Evolutionary conservation across 345 rosid species (phyloP), one percentile per base, ranked within the genome.

Genomic region (Eucalyptus erythrocorys): DNA sequence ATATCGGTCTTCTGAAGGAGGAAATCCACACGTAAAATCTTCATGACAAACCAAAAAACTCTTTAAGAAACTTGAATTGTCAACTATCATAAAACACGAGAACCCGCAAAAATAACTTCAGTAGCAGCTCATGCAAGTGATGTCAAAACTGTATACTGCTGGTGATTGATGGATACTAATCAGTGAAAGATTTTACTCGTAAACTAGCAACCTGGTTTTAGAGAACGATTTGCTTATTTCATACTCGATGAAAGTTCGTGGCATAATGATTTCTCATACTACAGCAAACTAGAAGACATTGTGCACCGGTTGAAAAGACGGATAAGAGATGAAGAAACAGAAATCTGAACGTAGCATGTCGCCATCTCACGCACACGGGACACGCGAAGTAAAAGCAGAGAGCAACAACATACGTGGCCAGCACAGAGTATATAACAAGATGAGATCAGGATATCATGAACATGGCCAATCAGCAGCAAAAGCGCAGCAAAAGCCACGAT

Each of bases 21-120:
- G 98, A 94, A 98, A 98, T 42, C 99, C 99, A 48, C 99, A 98
- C 5, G 96, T 95, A 85, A 89, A 87, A 98, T 97, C 99, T 97
- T 88, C 86, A 91, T 59, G 53, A 90, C 40, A 6, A 87, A 87
- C 16, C 42, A 37, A 16, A 88, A 40, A 86, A 10, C 34, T 86
- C 43, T 86, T 37, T 15, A 16, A 86, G 47, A n/a, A 86, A 32
- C 61, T 49, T 12, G 10, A 50, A n/a, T 10, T 17, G 3, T 21
- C n/a, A 37, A 85, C 34, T 15, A 86, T 32, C 64, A 50, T 34
- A 86, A 49, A 85, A 55, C 13, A 50, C 27, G 81, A 34, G 13
- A 85, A 85, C 49, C 87, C 10, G 59, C 24, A 32, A 85, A 85
- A 48, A 85, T 10, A 71, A 71, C 81, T 71, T 71, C 45, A 19